Base-by-base conservation (phyloP, 75 land plant genomes). In the Pinus taeda region DNA sequence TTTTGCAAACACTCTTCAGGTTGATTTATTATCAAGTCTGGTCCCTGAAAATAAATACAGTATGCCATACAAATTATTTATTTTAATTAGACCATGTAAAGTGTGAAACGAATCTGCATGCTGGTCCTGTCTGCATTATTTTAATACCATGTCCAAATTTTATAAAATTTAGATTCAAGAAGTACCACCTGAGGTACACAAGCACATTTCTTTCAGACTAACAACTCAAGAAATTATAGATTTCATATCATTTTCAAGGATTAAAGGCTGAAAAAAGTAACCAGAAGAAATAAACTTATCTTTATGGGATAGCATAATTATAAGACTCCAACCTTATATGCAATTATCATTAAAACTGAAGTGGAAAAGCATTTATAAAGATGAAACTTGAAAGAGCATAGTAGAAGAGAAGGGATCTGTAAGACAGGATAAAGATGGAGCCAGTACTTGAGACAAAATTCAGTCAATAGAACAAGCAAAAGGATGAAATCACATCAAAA, bases 21-120 rank as follows among this genome's bases (percentile, higher is more conserved):
- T 80, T 96, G 98, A 71, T 86, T 74, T 57, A 96, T 93, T 37
- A 96, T 88, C 77, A 96, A 76, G 82, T 93, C 89, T 67, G 98
- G 98, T 57, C 98, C 98, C 96, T 93, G 59, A 36, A 56, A 57
- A 63, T 8, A 69, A 39, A 12, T 69, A 42, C 17, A 67, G 20
- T 13, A 69, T 4, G 21, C 24, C 45, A 69, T 42, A 69, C 22
- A 42, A 69, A 39, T n/a, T 69, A 3, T 30, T 39, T 20, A 42
- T 37, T 69, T 39, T 3, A 69, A 42, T 21, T 69, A 69, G 11
- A 69, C 21, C 17, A 69, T 69, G 6, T 42, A 69, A 30, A 66
- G 53, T 49, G 18, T 69, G 8, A 69, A 30, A 69, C 49, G n/a
- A 69, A 21, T 12, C 53, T 69, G 21, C 55, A 69, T 69, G 9